Evolutionary conservation across 2,329 filamentous ascomycete genomes (phyloP), one percentile per base, ranked within the genome.

Genomic region (Calcarisporium arbuscula): DNA sequence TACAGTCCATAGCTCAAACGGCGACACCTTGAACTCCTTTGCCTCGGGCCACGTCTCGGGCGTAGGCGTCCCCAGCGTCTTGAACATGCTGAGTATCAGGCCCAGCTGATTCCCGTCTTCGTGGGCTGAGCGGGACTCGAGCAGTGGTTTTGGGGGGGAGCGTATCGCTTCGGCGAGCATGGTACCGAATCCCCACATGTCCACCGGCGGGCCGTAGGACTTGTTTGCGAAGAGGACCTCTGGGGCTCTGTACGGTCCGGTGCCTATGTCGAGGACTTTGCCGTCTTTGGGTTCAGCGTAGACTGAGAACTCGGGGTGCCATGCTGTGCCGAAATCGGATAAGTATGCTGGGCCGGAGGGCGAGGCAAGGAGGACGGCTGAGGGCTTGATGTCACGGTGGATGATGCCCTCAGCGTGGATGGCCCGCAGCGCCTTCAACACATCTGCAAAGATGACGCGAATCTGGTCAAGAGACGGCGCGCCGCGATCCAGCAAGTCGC

Each of bases 191-290:
- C 80, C 84, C 92, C 94, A 98, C 61, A 96, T 78, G 57, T 98
- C 92, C 4, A 96, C 70, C 8, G 74, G 68, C 1, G 74, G 57
- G 3, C 72, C 74, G 52, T 98, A 98, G 0, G 67, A 63, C 32
- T 72, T 77, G 56, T 89, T 72, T 1, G 88, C 92, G 54, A 98
- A 96, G 6, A 98, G 68, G 1, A 89, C 74, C 53, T 98, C 94
- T 0, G 92, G 92, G 0, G 90, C 76, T 15, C 94, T 79, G 61
- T 98, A 98, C 31, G 84, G 77, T 0, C 89, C 90, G 2, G 90
- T 96, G 22, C 92, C 92, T 18, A 98, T 85, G 55, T 98, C 94
- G 7, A 92, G 81, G 34, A 95, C 83, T 60, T 96, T 96, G 35
- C 68, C 51, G 35, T 76, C 56, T 2, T 77, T 67, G 1, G 80